Base-by-base conservation (phyloP, 345 rosid genomes). In the Salix arbutifolia region DNA sequence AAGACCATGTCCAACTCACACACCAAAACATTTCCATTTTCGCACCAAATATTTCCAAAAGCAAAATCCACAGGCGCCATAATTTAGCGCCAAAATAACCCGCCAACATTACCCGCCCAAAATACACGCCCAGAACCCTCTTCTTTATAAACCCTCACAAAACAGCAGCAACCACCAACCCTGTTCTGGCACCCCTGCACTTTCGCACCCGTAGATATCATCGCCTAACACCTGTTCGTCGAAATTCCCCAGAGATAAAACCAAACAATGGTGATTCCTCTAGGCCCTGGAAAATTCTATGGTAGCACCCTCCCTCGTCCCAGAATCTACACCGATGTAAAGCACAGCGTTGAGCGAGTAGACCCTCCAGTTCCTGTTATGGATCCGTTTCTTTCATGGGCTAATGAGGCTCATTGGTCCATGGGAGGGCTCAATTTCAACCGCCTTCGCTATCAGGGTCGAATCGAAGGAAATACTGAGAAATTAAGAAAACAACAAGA, bases 291-390 rank as follows among this genome's bases (percentile, higher is more conserved):
- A 17, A 90, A 89, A 80, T 95, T 95, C 90, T 95, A 93, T 78
- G 99, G 99, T 21, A 89, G 89, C 78, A 87, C 92, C 79, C 97
- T 95, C 75, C 97, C 99, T 25, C 90, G 99, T 5, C 99, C 98
- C 13, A 92, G 97, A 73, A 77, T 89, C 91, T 90, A 85, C 78
- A 79, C 87, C 12, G 87, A 88, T 11, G 86, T 83, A 13, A 85
- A 75, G 78, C 70, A 83, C 80, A 90, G 82, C 74, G 1, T 79
- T 7, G 87, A 74, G 19, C 90, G 99, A 2, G 88, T 93, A 0
- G 96, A 92, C 71, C 97, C 98, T 4, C 99, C 99, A 0, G 71
- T 75, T 1, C 64, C 93, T 2, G 92, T 93, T 48, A 83, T 86
- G 42, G 99, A 91, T 69, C 93, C 99, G 14, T 82, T 95, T 4